Percentiles rank a stretch among this genome's conserved stretches.
These are phyloP conservation scores for Eucalyptus guilfoylei DNA, from an alignment of 345 rosid genomes.

Conservation along the genomic window DNA sequence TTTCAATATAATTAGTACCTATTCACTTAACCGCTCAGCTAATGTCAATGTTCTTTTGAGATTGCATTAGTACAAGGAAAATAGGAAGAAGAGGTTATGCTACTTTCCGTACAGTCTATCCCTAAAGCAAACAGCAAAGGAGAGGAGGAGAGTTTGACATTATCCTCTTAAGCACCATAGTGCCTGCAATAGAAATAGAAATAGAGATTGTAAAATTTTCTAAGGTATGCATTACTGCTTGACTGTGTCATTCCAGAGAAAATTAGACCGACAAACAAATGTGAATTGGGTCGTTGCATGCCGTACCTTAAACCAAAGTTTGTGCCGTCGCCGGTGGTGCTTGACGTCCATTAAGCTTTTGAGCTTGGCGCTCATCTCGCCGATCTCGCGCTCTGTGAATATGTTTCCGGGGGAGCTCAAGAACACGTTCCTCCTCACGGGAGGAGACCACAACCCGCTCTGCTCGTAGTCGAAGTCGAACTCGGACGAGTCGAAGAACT, in stretches of 20 bases:
- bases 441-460: conserved; percentile 37
- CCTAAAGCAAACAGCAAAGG: background rate
- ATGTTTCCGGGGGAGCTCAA: conserved; percentile 21
- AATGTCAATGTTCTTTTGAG: background rate
- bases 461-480: conserved; percentile 25
- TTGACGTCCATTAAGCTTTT: conserved; percentile 11
- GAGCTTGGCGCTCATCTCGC: conserved; percentile 43
- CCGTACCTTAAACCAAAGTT: background rate
- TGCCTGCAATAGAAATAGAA: background rate
- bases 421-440: conserved; percentile 1
- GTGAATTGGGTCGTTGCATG: background rate
- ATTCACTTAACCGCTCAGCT: background rate
- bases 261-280: background rate
- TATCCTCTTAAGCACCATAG: background rate
- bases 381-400: conserved; percentile 46
- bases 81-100: background rate
- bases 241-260: background rate
- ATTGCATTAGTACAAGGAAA: background rate
- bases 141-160: background rate
- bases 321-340: background rate
- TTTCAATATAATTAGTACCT: background rate
- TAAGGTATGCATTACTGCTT: background rate
- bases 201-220: background rate
- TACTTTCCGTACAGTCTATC: background rate
- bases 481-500: conserved; percentile 22